Conservation (phyloP, 352 stramenopile genomes). For the Elongisporangium undulatum region DNA sequence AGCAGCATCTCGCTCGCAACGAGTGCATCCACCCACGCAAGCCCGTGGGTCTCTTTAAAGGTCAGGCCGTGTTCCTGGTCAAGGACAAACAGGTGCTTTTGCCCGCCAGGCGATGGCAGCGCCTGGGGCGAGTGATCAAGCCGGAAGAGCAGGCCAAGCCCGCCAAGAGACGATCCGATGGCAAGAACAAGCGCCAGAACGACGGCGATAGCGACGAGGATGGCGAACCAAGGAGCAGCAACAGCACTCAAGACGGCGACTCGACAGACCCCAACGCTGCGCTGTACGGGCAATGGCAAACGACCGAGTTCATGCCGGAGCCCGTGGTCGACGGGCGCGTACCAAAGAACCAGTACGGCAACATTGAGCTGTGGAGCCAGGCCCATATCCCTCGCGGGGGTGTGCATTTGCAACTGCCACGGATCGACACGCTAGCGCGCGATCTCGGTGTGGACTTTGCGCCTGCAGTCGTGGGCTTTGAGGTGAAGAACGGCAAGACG, state of each 20-base stretch:
- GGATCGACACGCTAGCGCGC: slow-evolving; percentile 57
- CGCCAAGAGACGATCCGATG: slow-evolving; percentile 38
- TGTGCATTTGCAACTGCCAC: slow-evolving; percentile 58
- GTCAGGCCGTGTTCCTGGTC: slow-evolving; percentile 65
- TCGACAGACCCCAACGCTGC: slow-evolving; percentile 1
- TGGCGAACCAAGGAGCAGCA: slow-evolving; percentile 1
- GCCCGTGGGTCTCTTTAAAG: slow-evolving; percentile 72
- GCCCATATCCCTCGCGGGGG: slow-evolving; percentile 51
- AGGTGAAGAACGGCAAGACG: slow-evolving; percentile 55
- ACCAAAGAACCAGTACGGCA: slow-evolving; percentile 85
- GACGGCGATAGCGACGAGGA: slow-evolving; percentile 11
- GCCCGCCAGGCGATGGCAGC: slow-evolving; percentile 66
- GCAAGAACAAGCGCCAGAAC: slow-evolving; percentile 4
- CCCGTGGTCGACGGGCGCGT: slow-evolving; percentile 54
- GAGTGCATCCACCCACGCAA: slow-evolving; percentile 72
- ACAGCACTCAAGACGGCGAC: background rate
- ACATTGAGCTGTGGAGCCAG: slow-evolving; percentile 83
- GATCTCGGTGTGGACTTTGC: slow-evolving; percentile 79
- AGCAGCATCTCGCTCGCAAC: slow-evolving; percentile 57
- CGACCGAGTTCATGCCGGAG: slow-evolving; percentile 39
- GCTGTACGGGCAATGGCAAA: slow-evolving; percentile 83
- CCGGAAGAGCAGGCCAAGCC: slow-evolving; percentile 46
- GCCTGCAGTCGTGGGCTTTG: slow-evolving; percentile 76
- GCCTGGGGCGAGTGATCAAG: slow-evolving; percentile 55
- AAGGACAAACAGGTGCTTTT: slow-evolving; percentile 47